Conservation (phyloP, 768 basidiomycete genomes). For the Leccinum incarnatum region DNA sequence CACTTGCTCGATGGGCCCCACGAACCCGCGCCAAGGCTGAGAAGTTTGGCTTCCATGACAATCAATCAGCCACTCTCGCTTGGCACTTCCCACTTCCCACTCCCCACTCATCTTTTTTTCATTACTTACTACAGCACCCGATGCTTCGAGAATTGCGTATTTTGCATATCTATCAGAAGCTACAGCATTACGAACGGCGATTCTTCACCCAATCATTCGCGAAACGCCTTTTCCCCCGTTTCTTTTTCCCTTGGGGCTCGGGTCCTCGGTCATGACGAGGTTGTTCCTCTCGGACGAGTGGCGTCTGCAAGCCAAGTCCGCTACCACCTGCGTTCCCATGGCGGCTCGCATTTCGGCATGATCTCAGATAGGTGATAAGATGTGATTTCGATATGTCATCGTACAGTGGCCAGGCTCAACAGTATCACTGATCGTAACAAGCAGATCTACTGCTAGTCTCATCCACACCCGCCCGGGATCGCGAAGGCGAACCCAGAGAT, state of each 20-base stretch:
- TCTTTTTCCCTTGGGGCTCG: not conserved
- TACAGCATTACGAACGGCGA: slow-evolving; percentile 2
- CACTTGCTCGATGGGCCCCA: not conserved
- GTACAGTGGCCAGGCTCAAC: not conserved
- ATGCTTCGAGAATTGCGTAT: slow-evolving; percentile 7
- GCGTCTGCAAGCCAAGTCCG: not conserved
- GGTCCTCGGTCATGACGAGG: not conserved
- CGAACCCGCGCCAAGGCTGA: slow-evolving; percentile 6
- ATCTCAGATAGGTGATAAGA: not conserved
- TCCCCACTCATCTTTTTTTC: slow-evolving; percentile 1
- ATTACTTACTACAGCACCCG: not conserved
- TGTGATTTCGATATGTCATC: not conserved
- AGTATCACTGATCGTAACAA: not conserved
- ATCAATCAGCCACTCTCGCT: slow-evolving; percentile 13
- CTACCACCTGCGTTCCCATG: not conserved
- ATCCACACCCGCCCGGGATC: not conserved
- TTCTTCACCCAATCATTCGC: not conserved
- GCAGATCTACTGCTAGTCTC: not conserved
- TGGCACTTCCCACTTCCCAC: slow-evolving; percentile 1
- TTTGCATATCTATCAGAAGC: slow-evolving; percentile 10
- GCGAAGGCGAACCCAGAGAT: slow-evolving; percentile 4
- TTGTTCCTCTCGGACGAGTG: slow-evolving; percentile 2
- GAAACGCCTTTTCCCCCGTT: not conserved
- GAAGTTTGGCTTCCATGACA: slow-evolving; percentile 10
- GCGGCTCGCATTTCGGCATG: not conserved